Percentiles rank a stretch among this genome's conserved stretches.
Evolutionary conservation across 495 filamentous ascomycete species (phyloP).

Genomic region (Penicillium subrubescens): DNA sequence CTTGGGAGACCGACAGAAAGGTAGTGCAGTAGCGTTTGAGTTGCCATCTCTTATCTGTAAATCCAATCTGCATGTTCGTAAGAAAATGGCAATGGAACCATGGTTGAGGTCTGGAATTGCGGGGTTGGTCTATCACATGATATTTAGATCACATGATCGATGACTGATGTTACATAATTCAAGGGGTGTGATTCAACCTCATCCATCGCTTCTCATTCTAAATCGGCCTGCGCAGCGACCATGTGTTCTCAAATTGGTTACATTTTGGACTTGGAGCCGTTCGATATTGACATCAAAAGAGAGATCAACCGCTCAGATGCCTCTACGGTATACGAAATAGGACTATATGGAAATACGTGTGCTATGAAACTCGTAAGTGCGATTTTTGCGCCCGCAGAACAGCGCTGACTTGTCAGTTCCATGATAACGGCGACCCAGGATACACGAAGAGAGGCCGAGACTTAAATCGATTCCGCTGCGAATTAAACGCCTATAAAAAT

Average conservation of each 20-base stretch:
- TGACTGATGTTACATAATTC: too few relatives aligned
- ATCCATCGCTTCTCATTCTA: not conserved
- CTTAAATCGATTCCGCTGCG: constrained; percentile 28
- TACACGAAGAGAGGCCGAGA: constrained; percentile 26
- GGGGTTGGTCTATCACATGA: too few relatives aligned
- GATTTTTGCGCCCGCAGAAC: not conserved
- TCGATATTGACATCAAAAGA: constrained; percentile 7
- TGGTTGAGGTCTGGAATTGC: too few relatives aligned
- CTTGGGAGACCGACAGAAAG: too few relatives aligned
- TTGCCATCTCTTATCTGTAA: too few relatives aligned
- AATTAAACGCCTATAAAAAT: constrained; percentile 28
- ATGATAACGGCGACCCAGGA: constrained; percentile 16
- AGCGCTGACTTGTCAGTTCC: constrained; percentile 4
- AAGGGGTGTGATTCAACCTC: too few relatives aligned
- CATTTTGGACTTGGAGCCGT: constrained; percentile 1
- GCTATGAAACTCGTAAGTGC: constrained; percentile 11
- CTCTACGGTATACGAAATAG: constrained; percentile 5
- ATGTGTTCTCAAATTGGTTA: not conserved
- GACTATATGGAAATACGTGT: constrained; percentile 2
- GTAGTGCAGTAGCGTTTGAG: too few relatives aligned
- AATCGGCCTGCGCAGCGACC: not conserved
- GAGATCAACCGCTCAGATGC: constrained; percentile 9
- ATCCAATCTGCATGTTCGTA: too few relatives aligned
- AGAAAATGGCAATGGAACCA: too few relatives aligned
- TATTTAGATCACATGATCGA: too few relatives aligned